These are phyloP conservation scores for Boletus holoroseus DNA, from an alignment of 1,284 basidiomycete genomes.

Conservation along the genomic window DNA sequence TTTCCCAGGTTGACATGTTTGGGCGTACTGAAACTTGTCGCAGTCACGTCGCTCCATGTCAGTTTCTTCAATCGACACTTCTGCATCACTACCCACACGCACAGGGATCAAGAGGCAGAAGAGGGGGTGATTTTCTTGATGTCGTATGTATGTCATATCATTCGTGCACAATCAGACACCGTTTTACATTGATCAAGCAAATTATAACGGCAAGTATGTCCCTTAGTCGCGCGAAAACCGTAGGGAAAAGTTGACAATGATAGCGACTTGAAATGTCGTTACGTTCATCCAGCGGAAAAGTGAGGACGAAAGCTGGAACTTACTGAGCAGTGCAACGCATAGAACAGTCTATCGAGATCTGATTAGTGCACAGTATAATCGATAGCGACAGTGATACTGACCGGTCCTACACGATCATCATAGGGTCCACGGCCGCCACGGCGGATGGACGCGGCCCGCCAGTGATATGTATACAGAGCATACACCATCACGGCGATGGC, in stretches of 20 bases:
- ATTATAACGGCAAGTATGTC: neutral
- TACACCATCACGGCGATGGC: slow-evolving; percentile 97
- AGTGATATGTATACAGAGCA: slow-evolving; percentile 92
- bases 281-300: neutral
- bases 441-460: slow-evolving; percentile 92
- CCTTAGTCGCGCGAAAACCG: slow-evolving; percentile 51
- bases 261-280: slow-evolving; percentile 56
- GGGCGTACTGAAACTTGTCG: neutral
- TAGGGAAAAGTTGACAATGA: slow-evolving; percentile 86
- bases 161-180: slow-evolving; percentile 2
- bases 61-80: slow-evolving; percentile 62
- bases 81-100: slow-evolving; percentile 45
- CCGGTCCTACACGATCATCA: slow-evolving; percentile 89
- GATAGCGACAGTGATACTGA: slow-evolving; percentile 36
- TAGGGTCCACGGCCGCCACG: slow-evolving; percentile 91
- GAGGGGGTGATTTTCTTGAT: slow-evolving; percentile 35
- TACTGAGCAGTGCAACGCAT: slow-evolving; percentile 80
- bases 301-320: slow-evolving; percentile 23
- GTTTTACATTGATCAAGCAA: slow-evolving; percentile 17
- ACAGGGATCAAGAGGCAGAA: slow-evolving; percentile 56
- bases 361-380: slow-evolving; percentile 8
- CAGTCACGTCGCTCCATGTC: slow-evolving; percentile 59
- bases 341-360: slow-evolving; percentile 63
- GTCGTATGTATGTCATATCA: slow-evolving; percentile 4
- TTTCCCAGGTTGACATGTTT: neutral